Evolutionary conservation across 2,329 filamentous ascomycete genomes (phyloP).

Genomic region (Hirsutella minnesotensis): DNA sequence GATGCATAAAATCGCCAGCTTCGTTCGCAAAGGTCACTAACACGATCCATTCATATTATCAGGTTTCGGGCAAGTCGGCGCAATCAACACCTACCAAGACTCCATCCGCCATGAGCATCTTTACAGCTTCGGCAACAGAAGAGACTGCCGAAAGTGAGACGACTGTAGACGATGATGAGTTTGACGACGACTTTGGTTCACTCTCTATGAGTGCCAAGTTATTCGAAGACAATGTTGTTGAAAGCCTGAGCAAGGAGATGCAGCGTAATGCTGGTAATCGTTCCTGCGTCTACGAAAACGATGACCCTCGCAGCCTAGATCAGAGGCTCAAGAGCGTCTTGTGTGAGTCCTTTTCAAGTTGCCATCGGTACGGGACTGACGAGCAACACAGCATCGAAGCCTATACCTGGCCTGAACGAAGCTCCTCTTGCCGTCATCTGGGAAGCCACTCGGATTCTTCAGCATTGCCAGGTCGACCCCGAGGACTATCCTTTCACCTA

Average conservation of each 20-base stretch:
- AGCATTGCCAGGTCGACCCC: conserved; percentile 31
- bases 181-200: background rate
- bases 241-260: conserved; percentile 3
- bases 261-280: background rate
- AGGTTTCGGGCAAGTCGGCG: background rate
- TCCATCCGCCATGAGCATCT: too few species aligned
- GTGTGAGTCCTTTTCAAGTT: conserved; percentile 20
- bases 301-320: conserved; percentile 4
- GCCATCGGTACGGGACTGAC: background rate
- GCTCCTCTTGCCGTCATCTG: conserved; percentile 39
- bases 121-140: too few species aligned
- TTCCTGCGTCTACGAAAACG: background rate
- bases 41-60: background rate
- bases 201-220: conserved; percentile 4
- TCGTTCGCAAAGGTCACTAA: background rate
- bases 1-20: background rate
- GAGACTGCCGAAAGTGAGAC: background rate
- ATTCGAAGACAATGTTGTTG: conserved; percentile 5
- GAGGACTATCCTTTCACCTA: conserved; percentile 23
- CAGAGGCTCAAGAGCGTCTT: conserved; percentile 23
- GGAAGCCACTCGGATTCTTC: conserved; percentile 37
- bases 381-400: conserved; percentile 22
- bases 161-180: background rate
- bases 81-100: too few species aligned
- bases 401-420: conserved; percentile 21